Evolutionary conservation across 768 basidiomycete species (phyloP), one percentile per base, ranked within the genome.

Genomic region (Tricholoma furcatifolium): DNA sequence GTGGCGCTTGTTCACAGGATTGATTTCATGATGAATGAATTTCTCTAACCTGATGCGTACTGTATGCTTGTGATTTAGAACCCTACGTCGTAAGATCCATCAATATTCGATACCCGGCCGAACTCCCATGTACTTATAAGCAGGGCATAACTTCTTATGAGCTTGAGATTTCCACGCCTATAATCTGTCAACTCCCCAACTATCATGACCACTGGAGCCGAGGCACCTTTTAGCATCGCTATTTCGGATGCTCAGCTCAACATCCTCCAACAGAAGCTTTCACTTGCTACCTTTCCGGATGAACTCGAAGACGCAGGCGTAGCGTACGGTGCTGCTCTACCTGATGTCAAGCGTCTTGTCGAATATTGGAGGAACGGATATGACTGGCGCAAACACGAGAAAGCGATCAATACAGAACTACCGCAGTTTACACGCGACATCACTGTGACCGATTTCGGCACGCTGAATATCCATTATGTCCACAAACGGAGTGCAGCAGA

Each of bases 391-490:
- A 75, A 67, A 47, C 63, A 79, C 14, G 83, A 87, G 60, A 70
- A 67, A 0, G 63, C 62, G 12, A 64, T 86, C 54, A 85, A 87
- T 57, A 63, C 64, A 2, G 72, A 75, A 41, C 55, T 86, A 1
- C 79, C 82, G 1, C 81, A 82, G 65, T 85, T 79, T 61, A 83
- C 75, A 1, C 63, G 71, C 15, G 75, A 79, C 38, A 74, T 85
- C 24, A 63, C 70, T 1, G 74, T 84, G 2, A 75, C 75, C 10
- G 72, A 69, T 3, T 76, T 75, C 50, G 80, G 74, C 0, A 53
- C 62, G 2, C 52, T 78, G 43, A 68, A 71, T 38, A 74, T 84
- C 6, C 83, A 87, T 55, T 85, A 82, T 47, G 73, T 84, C 11
- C 82, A 85, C 61, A 70, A 80, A 65, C 74, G 68, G 62, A 83